Evolutionary conservation across 192 early-diverging fungal genomes (phyloP), one percentile per base, ranked within the genome.

Genomic region (Mortierella hygrophila): DNA sequence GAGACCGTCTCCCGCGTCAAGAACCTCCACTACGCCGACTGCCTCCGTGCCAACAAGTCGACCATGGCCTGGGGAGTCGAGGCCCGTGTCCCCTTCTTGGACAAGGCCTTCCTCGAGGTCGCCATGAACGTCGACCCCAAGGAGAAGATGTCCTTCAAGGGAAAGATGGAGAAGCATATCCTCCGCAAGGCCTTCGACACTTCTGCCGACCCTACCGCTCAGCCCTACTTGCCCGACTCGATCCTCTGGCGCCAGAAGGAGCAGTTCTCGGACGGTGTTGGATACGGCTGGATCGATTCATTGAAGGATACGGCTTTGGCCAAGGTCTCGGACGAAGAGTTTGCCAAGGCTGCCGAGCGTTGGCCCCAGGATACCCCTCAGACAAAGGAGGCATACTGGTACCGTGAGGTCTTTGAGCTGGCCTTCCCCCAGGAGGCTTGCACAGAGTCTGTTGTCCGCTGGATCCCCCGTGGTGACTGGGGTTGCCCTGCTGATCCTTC

Each of bases 31-130:
- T 98, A 96, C 35, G 93, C 97, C 85, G 98, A 99, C 89, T 97
- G 96, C 90, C 90, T 99, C 69, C 97, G 98, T 83, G 98, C 98
- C 88, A 99, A 99, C 95, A 99, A 99, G 89, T 96, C 97, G 6
- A 99, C 98, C 52, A 99, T 99, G 97, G 98, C 98, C 11, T 99
- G 98, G 98, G 98, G 98, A 82, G 94, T 99, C 46, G 98, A 99
- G 85, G 97, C 97, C 20, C 97, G 98, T 81, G 98, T 99, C 37
- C 98, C 98, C 54, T 99, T 99, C 94, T 90, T 98, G 44, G 98
- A 99, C 92, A 94, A 93, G 90, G 92, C 91, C 44, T 99, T 99
- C 84, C 83, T 99, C 83, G 95, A 98, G 87, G 94, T 97, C 9
- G 94, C 97, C 35, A 99, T 99, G 98, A 93, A 91, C 72, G 91